Conservation (phyloP, 1,139 yeast species). For the Scheffersomyces insectosa region DNA sequence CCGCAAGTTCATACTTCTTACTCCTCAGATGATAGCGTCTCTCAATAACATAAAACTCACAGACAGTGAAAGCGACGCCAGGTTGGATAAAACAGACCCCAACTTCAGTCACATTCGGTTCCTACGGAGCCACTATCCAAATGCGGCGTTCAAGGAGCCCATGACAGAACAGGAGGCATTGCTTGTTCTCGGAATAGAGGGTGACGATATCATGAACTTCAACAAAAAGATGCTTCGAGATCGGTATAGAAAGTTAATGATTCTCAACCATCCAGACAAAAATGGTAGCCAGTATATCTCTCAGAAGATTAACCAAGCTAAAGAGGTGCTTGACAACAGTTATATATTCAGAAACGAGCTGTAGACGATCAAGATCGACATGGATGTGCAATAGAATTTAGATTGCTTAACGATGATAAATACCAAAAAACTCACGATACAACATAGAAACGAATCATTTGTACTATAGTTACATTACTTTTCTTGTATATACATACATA, state of each 20-base stretch:
- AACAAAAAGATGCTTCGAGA: conserved; percentile 47
- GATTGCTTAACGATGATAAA: too few relatives aligned
- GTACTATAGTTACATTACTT: too few relatives aligned
- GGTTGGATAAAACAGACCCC: conserved; percentile 13
- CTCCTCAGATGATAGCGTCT: conserved; percentile 58
- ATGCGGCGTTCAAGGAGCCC: conserved; percentile 46
- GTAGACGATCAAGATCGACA: background rate
- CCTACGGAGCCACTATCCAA: conserved; percentile 36
- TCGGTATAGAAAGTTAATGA: conserved; percentile 64
- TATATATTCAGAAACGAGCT: conserved; percentile 33
- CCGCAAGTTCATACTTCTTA: conserved; percentile 41
- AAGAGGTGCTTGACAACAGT: conserved; percentile 61
- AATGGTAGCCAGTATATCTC: conserved; percentile 74
- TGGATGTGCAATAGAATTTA: too few relatives aligned
- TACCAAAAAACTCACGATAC: too few relatives aligned
- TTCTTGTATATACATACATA: too few relatives aligned
- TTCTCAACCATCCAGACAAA: conserved; percentile 72
- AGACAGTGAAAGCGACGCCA: conserved; percentile 4
- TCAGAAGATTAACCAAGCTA: conserved; percentile 76
- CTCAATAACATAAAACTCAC: conserved; percentile 43
- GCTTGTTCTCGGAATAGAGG: conserved; percentile 53
- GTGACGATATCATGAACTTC: conserved; percentile 49
- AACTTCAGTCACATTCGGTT: conserved; percentile 23
- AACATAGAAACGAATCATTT: too few relatives aligned
- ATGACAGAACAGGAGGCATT: conserved; percentile 68